A percentile compares a stretch with the other conserved stretches of the same genome.
Conservation (phyloP, 257 asterid genomes). For the Coffea eugenioides region DNA sequence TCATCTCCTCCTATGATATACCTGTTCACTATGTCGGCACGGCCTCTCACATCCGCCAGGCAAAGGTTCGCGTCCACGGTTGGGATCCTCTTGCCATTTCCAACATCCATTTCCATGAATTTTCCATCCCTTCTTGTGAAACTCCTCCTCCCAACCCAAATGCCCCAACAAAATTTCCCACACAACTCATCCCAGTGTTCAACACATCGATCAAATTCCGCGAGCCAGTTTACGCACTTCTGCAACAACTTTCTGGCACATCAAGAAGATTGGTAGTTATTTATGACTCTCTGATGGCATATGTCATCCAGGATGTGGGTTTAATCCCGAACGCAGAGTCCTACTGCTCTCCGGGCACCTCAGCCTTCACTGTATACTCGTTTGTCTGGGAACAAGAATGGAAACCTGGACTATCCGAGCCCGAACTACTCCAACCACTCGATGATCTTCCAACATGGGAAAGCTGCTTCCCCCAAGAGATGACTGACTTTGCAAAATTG, state of each 20-base stretch:
- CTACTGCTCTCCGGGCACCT: constrained; percentile 19
- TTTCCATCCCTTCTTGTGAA: no score
- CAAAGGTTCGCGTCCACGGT: constrained; percentile 43
- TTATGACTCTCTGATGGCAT: constrained; percentile 23
- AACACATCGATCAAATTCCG: no score
- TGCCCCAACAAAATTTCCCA: constrained; percentile 14
- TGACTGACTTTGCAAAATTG: neutral
- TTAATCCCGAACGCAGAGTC: constrained; percentile 25
- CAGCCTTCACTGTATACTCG: constrained; percentile 4
- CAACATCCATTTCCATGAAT: no score
- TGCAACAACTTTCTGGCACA: neutral
- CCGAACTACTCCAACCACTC: constrained; percentile 11
- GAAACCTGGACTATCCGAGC: constrained; percentile 15
- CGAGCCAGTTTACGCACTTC: no score
- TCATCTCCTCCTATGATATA: no score
- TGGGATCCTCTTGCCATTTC: constrained; percentile 22
- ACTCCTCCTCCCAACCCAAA: constrained; percentile 5
- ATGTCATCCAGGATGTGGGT: constrained; percentile 21
- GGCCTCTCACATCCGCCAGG: constrained; percentile 58
- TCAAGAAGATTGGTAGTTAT: constrained; percentile 20
- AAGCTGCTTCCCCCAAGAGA: neutral
- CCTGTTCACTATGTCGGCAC: constrained; percentile 48
- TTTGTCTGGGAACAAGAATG: constrained; percentile 12
- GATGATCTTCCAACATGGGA: constrained; percentile 1
- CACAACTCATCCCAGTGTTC: constrained; percentile 21